Percentiles rank a stretch among this genome's conserved stretches.
Evolutionary conservation across 495 filamentous ascomycete genomes (phyloP).

Genomic region (Pyrenopolyporus hunteri): DNA sequence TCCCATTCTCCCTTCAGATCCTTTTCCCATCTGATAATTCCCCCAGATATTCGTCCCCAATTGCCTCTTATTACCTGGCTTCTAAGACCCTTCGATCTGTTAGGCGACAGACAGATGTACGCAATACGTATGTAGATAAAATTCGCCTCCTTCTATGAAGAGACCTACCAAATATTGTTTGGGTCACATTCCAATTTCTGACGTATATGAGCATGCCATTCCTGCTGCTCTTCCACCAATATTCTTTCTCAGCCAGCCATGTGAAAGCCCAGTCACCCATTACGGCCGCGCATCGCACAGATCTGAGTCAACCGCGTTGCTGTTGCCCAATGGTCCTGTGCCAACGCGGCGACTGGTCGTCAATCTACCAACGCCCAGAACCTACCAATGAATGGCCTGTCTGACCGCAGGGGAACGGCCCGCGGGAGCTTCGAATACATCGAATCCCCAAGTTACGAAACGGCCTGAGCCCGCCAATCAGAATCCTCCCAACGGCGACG

Average conservation of each 20-base stretch:
- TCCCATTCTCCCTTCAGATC: conserved; percentile 14
- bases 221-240: too few species aligned
- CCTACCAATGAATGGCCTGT: conserved; percentile 21
- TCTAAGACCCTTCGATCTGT: conserved; percentile 3
- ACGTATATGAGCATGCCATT: background rate
- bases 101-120: conserved; percentile 13
- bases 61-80: conserved; percentile 18
- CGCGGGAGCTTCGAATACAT: conserved; percentile 36
- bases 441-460: conserved; percentile 28
- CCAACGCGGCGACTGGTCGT: conserved; percentile 22
- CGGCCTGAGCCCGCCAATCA: conserved; percentile 26
- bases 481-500: conserved; percentile 27
- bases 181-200: background rate
- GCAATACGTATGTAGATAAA: too few species aligned
- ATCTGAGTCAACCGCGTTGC: too few species aligned
- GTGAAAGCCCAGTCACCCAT: background rate
- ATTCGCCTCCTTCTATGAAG: too few species aligned
- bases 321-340: conserved; percentile 23
- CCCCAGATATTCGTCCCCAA: conserved; percentile 12
- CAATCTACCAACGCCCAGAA: conserved; percentile 9
- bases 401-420: conserved; percentile 25
- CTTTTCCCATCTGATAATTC: conserved; percentile 24
- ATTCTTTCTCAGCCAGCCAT: conserved; percentile 3
- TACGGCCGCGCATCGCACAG: too few species aligned
- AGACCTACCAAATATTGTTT: background rate